Percentiles rank a stretch among this genome's conserved stretches.
Evolutionary conservation across 208 protist genomes (phyloP).

Genomic region (Trichomonas gallinae): DNA sequence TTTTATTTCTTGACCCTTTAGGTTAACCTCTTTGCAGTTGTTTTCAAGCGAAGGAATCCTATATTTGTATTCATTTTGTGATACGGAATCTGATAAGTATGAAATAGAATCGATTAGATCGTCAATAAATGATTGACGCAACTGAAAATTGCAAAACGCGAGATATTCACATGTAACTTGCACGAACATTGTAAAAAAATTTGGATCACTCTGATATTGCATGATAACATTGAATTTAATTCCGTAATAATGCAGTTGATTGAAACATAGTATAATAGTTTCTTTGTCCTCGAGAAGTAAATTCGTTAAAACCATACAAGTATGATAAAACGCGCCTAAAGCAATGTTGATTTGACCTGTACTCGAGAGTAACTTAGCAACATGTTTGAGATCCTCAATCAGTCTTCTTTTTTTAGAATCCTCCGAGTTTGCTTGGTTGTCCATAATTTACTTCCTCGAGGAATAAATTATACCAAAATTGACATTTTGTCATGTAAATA

Average conservation of each 20-base stretch:
- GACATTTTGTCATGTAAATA: too few relatives aligned
- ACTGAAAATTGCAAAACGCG: neutral
- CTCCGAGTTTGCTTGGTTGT: too few relatives aligned
- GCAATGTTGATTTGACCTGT: too few relatives aligned
- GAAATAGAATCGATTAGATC: neutral
- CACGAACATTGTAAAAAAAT: neutral
- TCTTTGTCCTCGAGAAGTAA: neutral
- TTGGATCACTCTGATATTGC: neutral
- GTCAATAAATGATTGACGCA: neutral
- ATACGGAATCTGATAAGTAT: neutral
- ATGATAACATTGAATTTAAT: neutral
- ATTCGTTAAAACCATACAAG: too few relatives aligned
- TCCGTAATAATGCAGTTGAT: neutral
- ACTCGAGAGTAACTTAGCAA: too few relatives aligned
- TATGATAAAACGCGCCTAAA: too few relatives aligned
- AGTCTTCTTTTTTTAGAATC: too few relatives aligned
- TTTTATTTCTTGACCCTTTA: neutral
- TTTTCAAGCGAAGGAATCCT: neutral
- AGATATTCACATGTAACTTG: neutral
- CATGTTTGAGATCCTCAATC: too few relatives aligned
- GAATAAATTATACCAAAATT: too few relatives aligned
- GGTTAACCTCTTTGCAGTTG: neutral
- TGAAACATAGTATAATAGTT: neutral
- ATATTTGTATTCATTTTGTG: neutral
- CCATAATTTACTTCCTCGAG: too few relatives aligned